Base-by-base conservation (phyloP, 1,139 yeast species). In the Pichia terricola region DNA sequence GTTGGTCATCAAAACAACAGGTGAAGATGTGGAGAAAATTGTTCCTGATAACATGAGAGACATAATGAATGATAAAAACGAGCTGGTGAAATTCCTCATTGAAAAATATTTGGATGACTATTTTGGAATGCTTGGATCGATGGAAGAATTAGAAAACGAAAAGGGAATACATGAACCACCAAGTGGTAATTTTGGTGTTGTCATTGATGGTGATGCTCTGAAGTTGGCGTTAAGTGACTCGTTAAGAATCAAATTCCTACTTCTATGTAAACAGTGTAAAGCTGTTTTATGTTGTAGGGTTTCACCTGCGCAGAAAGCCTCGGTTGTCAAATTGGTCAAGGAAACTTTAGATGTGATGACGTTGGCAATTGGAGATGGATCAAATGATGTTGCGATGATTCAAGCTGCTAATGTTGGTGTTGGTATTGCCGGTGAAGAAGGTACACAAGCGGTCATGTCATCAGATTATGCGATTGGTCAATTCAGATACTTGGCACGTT, bases 371-470 rank as follows among this genome's bases (percentile, higher is more conserved):
- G 98, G 98, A 51, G 98, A 91, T 63, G 98, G 98, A 48, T 94
- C 97, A 36, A 91, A 91, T 61, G 98, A 91, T 66, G 98, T 91
- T 50, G 95, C 97, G 5, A 91, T 91, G 98, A 91, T 91, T 54
- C 97, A 91, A 62, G 88, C 95, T 35, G 98, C 98, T 1, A 94
- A 91, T 65, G 94, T 91, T 33, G 98, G 98, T 55, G 94, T 91
- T 40, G 98, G 98, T 65, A 91, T 91, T 56, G 95, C 96, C 40
- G 98, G 98, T 62, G 95, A 87, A 66, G 98, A 91, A 70, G 98
- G 98, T 53, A 73, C 97, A 41, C 97, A 89, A 63, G 98, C 98
- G 11, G 97, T 81, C 9, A 91, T 91, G 98, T 83, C 95, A 7
- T 84, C 96, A 0, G 98, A 91, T 68, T 91, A 88, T 65, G 97